Percentiles rank a stretch among this genome's conserved stretches.
These are phyloP conservation scores for Geranium incanum DNA, from an alignment of 441 rosid species.

Conservation along the genomic window DNA sequence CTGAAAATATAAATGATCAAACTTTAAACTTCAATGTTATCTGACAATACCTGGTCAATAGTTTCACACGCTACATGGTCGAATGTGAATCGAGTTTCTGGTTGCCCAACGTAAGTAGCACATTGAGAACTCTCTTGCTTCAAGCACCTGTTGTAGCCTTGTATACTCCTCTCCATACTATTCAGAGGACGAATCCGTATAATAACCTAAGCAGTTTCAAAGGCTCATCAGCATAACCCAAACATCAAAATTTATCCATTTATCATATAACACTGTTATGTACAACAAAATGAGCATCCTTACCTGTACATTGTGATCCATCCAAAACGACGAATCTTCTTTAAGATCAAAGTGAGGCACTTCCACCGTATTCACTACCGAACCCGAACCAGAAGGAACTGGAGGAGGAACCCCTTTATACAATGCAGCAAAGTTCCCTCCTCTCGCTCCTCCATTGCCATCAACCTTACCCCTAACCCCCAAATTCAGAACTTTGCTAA, in stretches of 20 bases:
- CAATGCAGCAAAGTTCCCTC: slow-evolving; percentile 57
- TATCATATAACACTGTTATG: neutral
- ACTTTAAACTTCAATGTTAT: slow-evolving; percentile 3
- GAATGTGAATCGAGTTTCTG: slow-evolving; percentile 78
- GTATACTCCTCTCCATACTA: slow-evolving; percentile 59
- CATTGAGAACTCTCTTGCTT: slow-evolving; percentile 85
- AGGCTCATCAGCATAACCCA: slow-evolving; percentile 14
- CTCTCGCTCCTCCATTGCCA: slow-evolving; percentile 43
- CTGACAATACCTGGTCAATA: slow-evolving; percentile 65
- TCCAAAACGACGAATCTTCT: slow-evolving; percentile 96
- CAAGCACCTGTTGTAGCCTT: slow-evolving; percentile 81
- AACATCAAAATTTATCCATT: too few relatives aligned
- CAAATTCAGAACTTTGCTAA: slow-evolving; percentile 64
- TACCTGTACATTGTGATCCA: slow-evolving; percentile 99
- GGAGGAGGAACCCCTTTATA: slow-evolving; percentile 56
- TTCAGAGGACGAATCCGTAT: slow-evolving; percentile 94
- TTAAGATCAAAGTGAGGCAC: slow-evolving; percentile 93
- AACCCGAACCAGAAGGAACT: slow-evolving; percentile 38
- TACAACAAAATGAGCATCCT: neutral
- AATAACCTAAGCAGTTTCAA: slow-evolving; percentile 49
- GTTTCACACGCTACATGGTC: slow-evolving; percentile 98
- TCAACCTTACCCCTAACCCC: slow-evolving; percentile 56
- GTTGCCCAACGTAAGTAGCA: slow-evolving; percentile 80
- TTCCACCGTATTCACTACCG: slow-evolving; percentile 63
- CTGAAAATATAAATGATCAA: neutral